These are phyloP conservation scores for Marasmius tenuissimus DNA, from an alignment of 1,284 basidiomycete genomes.

Conservation along the genomic window DNA sequence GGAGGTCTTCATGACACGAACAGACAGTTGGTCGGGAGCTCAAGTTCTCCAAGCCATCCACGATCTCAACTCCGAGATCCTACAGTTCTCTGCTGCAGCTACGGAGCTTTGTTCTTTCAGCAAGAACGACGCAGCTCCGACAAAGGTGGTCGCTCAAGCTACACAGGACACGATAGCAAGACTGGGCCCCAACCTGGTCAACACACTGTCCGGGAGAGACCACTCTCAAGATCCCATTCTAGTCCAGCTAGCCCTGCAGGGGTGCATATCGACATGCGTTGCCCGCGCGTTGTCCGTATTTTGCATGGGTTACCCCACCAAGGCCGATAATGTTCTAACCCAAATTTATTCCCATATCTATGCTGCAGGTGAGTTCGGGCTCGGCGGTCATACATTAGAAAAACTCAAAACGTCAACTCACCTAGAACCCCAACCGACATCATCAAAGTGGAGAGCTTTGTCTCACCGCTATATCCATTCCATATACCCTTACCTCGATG, in stretches of 20 bases:
- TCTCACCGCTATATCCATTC: slow-evolving; percentile 66
- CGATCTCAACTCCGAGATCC: slow-evolving; percentile 75
- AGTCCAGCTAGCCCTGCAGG: slow-evolving; percentile 72
- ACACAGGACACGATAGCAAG: slow-evolving; percentile 61
- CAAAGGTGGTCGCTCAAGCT: slow-evolving; percentile 40
- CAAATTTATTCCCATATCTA: slow-evolving; percentile 68
- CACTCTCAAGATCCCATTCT: slow-evolving; percentile 73
- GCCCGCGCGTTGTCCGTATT: slow-evolving; percentile 65
- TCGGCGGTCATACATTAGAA: slow-evolving; percentile 2
- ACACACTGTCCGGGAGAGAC: slow-evolving; percentile 58
- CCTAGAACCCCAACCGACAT: slow-evolving; percentile 71
- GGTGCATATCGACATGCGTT: slow-evolving; percentile 63
- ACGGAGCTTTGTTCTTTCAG: slow-evolving; percentile 61
- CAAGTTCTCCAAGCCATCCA: slow-evolving; percentile 77
- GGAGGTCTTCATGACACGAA: slow-evolving; percentile 70
- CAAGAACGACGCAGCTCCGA: slow-evolving; percentile 30
- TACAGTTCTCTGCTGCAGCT: slow-evolving; percentile 72
- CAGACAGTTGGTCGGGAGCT: slow-evolving; percentile 72
- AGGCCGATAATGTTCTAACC: slow-evolving; percentile 62
- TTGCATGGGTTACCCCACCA: slow-evolving; percentile 70
- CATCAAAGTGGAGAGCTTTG: slow-evolving; percentile 71
- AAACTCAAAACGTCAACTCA: slow-evolving; percentile 11
- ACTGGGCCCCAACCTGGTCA: slow-evolving; percentile 57
- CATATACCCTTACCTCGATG: slow-evolving; percentile 63
- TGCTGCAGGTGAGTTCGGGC: slow-evolving; percentile 44